Evolutionary conservation across 495 filamentous ascomycete species (phyloP).

Genomic region (Penicillium waksmanii): DNA sequence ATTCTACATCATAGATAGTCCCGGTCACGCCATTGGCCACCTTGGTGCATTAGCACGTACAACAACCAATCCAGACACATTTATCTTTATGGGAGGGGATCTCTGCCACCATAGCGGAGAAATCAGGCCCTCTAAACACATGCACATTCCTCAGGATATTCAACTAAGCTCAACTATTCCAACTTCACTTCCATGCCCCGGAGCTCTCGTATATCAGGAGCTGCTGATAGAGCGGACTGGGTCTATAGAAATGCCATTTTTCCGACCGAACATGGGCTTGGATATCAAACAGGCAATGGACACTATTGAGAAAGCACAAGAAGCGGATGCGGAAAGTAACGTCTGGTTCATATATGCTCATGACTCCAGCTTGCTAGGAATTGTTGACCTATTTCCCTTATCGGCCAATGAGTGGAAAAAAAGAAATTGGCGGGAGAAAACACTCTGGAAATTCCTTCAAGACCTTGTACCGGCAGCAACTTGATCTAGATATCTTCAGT

Average conservation of each 20-base stretch:
- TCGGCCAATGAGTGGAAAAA: conserved; percentile 52
- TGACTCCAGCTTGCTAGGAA: conserved; percentile 48
- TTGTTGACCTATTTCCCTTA: conserved; percentile 55
- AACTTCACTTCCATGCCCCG: background rate
- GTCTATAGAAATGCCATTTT: conserved; percentile 14
- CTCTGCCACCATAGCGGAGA: conserved; percentile 56
- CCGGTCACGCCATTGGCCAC: conserved; percentile 48
- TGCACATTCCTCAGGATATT: background rate
- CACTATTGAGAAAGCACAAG: conserved; percentile 48
- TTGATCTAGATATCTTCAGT: background rate
- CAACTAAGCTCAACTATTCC: background rate
- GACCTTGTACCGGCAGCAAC: conserved; percentile 45
- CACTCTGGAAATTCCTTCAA: conserved; percentile 57
- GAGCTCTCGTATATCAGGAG: background rate
- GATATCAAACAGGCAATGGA: conserved; percentile 26
- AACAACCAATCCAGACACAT: conserved; percentile 29
- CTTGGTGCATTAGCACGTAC: conserved; percentile 42
- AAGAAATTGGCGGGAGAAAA: conserved; percentile 54
- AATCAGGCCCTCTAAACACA: conserved; percentile 49
- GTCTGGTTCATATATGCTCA: conserved; percentile 58
- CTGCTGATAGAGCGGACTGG: background rate
- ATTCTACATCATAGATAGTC: conserved; percentile 47
- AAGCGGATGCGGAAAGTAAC: conserved; percentile 54
- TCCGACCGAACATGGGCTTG: conserved; percentile 5
- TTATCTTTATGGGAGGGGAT: conserved; percentile 57